phyloP scores from a whole-genome alignment of 2,329 filamentous ascomycete species.

The Talaromyces sp. region DNA sequence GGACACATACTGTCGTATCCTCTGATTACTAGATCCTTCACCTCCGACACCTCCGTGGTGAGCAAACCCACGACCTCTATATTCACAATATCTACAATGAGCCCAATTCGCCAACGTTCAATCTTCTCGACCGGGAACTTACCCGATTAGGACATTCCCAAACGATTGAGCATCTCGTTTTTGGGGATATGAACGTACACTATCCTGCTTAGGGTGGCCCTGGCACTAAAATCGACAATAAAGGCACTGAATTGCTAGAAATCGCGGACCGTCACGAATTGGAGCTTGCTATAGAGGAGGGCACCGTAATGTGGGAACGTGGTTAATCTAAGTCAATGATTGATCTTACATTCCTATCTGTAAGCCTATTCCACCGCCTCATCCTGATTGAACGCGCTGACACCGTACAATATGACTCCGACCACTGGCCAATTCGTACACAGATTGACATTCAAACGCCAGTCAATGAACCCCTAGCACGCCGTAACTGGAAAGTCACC shows the following conservation, averaged over 20 bases:
- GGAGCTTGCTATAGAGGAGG: background rate
- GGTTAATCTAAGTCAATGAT: background rate
- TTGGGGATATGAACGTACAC: background rate
- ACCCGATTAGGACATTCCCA: background rate
- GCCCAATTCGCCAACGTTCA: background rate
- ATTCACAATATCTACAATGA: conserved; percentile 5
- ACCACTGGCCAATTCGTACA: background rate
- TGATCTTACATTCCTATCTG: background rate
- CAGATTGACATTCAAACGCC: background rate
- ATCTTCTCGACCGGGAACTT: background rate
- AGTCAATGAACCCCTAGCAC: background rate
- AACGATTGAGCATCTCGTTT: background rate
- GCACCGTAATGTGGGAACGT: background rate
- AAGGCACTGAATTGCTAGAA: background rate
- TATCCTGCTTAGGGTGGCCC: background rate
- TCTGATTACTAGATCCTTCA: background rate
- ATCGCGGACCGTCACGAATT: background rate
- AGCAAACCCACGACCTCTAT: background rate
- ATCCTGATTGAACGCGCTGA: background rate
- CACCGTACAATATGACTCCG: background rate
- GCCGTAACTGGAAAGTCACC: background rate
- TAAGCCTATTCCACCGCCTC: background rate
- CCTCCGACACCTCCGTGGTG: background rate
- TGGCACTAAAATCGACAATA: background rate
- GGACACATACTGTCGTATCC: background rate